A percentile compares a stretch with the other conserved stretches of the same genome.
Evolutionary conservation across 139 green algal genomes (phyloP).

Genomic region (Micractinium conductrix): DNA sequence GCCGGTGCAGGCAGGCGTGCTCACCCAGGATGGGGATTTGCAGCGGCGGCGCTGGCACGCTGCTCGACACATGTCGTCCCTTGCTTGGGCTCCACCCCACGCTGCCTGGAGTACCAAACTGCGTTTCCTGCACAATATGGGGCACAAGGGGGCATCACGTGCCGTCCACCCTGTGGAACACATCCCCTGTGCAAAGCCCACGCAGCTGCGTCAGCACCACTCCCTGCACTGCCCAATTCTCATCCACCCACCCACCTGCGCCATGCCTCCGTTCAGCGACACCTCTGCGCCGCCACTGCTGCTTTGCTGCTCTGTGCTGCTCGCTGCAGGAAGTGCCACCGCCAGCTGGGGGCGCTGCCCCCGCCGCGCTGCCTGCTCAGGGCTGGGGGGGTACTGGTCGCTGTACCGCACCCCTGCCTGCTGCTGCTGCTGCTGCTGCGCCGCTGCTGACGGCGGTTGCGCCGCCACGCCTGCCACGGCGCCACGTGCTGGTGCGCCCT

Average conservation of each 20-base stretch:
- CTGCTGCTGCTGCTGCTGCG: constrained; percentile 4
- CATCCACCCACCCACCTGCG: not conserved
- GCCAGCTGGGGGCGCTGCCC: not conserved
- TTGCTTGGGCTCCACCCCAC: not conserved
- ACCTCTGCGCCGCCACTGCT: not conserved
- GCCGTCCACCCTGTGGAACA: not conserved
- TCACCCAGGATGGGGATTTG: constrained; percentile 41
- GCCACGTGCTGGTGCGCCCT: not conserved
- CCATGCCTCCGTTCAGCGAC: not conserved
- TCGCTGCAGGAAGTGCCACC: not conserved
- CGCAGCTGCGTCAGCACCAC: too few relatives aligned
- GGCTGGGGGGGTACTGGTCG: not conserved
- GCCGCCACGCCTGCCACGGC: not conserved
- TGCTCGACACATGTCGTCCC: not conserved
- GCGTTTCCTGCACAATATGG: not conserved
- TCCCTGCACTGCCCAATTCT: not conserved
- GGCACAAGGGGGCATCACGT: too few relatives aligned
- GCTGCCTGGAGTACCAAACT: not conserved
- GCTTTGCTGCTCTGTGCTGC: not conserved
- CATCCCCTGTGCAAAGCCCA: not conserved
- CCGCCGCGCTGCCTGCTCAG: not conserved
- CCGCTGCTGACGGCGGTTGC: not conserved
- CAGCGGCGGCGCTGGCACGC: not conserved
- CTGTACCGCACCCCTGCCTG: not conserved
- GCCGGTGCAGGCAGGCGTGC: too few relatives aligned